phyloP scores from a whole-genome alignment of 352 stramenopile genomes.

The Globisporangium nodosum region DNA sequence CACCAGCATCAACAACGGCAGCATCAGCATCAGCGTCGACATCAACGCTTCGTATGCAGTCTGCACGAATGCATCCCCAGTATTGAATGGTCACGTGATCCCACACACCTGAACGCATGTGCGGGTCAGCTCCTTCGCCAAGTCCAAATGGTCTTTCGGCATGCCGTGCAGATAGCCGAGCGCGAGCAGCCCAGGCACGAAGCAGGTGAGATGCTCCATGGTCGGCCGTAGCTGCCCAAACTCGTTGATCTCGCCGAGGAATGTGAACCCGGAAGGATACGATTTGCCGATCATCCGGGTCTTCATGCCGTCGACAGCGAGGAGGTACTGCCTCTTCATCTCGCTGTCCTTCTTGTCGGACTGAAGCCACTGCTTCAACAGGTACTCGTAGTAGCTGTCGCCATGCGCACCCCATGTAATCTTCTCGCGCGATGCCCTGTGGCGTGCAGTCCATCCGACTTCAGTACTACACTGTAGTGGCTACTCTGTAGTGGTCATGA shows the following conservation, averaged over 20 bases:
- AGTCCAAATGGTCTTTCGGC: constrained; percentile 39
- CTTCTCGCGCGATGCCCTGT: constrained; percentile 11
- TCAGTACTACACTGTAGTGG: no score
- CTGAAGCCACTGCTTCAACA: constrained; percentile 72
- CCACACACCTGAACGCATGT: constrained; percentile 58
- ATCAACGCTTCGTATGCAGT: background rate
- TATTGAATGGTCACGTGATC: background rate
- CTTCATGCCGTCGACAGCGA: constrained; percentile 46
- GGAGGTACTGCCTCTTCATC: constrained; percentile 46
- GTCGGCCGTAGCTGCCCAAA: constrained; percentile 20
- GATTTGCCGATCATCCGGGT: constrained; percentile 30
- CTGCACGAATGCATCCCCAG: background rate
- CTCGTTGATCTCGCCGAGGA: constrained; percentile 35
- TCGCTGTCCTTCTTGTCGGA: constrained; percentile 40
- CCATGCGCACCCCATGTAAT: constrained; percentile 54
- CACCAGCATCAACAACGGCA: background rate
- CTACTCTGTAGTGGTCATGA: background rate
- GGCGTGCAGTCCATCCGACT: no score
- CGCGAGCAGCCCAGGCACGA: constrained; percentile 76
- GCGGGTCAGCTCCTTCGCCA: constrained; percentile 66
- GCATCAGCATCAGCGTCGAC: background rate
- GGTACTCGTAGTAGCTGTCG: constrained; percentile 75
- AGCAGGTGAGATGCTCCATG: constrained; percentile 89
- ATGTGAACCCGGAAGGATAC: constrained; percentile 29
- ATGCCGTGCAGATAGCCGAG: constrained; percentile 60